Evolutionary conservation across 768 basidiomycete species (phyloP).

Genomic region (Mycena olivaceomarginata): DNA sequence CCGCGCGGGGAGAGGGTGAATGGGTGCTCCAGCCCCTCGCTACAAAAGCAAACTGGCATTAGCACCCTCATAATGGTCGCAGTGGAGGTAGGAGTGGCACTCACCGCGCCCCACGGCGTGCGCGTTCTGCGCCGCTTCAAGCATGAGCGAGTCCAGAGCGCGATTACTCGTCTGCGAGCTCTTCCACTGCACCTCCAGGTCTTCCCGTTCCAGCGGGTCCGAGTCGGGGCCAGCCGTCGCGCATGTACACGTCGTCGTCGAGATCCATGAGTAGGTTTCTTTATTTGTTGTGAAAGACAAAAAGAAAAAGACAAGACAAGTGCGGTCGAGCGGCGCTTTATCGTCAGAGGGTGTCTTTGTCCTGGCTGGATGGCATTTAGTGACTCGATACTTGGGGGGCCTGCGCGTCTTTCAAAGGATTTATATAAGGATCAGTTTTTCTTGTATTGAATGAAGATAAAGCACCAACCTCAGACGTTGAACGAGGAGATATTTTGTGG

Average conservation of each 20-base stretch:
- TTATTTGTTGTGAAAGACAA: neutral
- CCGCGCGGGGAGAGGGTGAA: neutral
- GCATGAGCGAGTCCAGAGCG: slow-evolving; percentile 35
- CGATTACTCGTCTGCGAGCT: slow-evolving; percentile 37
- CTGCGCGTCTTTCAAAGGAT: neutral
- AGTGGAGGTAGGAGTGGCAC: neutral
- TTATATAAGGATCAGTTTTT: too few species aligned
- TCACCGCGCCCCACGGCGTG: neutral
- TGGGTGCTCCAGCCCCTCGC: neutral
- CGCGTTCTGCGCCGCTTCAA: slow-evolving; percentile 22
- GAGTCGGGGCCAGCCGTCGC: neutral
- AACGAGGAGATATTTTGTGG: too few species aligned
- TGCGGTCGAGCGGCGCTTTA: neutral
- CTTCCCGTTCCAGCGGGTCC: neutral
- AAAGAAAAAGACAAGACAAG: neutral
- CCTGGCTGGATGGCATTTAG: slow-evolving; percentile 6
- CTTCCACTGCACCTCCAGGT: slow-evolving; percentile 30
- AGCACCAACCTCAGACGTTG: neutral
- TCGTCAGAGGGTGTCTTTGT: neutral
- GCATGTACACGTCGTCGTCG: slow-evolving; percentile 21
- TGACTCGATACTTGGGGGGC: neutral
- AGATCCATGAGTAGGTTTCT: slow-evolving; percentile 13
- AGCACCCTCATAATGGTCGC: neutral
- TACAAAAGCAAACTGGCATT: neutral
- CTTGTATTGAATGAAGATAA: too few species aligned